phyloP scores from a whole-genome alignment of 208 protist genomes.

The Phytomonas serpens region DNA sequence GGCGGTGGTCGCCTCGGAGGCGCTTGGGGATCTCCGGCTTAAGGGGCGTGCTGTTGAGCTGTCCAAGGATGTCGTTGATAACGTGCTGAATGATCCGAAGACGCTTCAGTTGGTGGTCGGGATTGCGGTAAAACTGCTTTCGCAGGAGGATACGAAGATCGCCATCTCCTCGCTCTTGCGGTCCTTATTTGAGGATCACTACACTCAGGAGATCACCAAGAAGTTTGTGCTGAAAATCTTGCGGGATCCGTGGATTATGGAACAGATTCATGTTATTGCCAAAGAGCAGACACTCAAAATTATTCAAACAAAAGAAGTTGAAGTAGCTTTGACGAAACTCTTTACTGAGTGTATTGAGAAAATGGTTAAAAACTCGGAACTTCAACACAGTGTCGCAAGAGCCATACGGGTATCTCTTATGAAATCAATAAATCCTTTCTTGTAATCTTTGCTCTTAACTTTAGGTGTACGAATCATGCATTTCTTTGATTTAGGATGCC shows the following conservation, averaged over 20 bases:
- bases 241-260: constrained; percentile 77
- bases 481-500: background rate
- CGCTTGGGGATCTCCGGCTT: constrained; percentile 55
- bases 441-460: background rate
- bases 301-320: constrained; percentile 43
- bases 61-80: constrained; percentile 74
- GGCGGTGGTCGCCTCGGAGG: constrained; percentile 76
- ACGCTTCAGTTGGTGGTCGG: constrained; percentile 56
- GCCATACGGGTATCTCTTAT: constrained; percentile 42
- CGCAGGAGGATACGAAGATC: constrained; percentile 66
- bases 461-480: background rate
- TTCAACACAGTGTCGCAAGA: constrained; percentile 53
- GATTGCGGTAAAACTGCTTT: constrained; percentile 54
- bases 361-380: constrained; percentile 39
- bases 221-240: constrained; percentile 84
- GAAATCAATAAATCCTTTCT: constrained; percentile 42
- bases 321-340: constrained; percentile 43
- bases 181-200: constrained; percentile 84
- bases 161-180: constrained; percentile 76
- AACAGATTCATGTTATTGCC: constrained; percentile 70
- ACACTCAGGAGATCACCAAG: constrained; percentile 87
- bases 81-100: constrained; percentile 59
- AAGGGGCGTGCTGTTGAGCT: constrained; percentile 59
- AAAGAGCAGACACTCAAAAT: constrained; percentile 64
- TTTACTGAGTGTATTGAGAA: constrained; percentile 43